Base-by-base conservation (phyloP, 1,284 basidiomycete genomes). In the Lentinula novae-zelandiae region DNA sequence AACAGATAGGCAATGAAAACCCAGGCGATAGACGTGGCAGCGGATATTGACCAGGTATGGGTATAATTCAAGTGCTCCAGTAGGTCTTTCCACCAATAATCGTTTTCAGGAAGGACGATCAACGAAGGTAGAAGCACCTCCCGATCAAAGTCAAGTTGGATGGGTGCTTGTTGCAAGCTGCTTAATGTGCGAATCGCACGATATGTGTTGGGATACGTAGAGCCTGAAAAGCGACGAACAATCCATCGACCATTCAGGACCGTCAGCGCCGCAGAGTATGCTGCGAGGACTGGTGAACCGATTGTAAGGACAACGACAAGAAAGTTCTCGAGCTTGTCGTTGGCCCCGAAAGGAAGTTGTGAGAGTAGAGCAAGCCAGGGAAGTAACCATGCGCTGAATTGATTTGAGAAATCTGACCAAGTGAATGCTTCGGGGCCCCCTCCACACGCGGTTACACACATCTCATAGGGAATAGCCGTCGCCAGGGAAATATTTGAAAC, bases 261-360 rank as follows among this genome's bases (percentile, higher is more conserved):
- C 1, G 77, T 77, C 22, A 77, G 58, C 3, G 67, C 69, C 6
- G 76, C 67, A 1, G 76, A 76, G 62, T 76, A 77, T 1, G 71
- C 73, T 2, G 75, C 77, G 3, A 77, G 66, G 1, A 70, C 69
- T 6, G 77, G 76, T 0, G 75, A 77, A 5, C 77, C 76, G 27
- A 78, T 65, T 0, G 72, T 70, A 6, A 75, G 67, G 1, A 76
- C 22, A 36, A 73, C 68, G 2, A 71, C 70, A 33, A 71, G 63
- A 15, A 76, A 65, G 59, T 76, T 74, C 36, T 75, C 72, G 15
- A 70, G 62, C 27, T 65, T 71, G 61, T 71, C 53, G 5, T 62
- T 58, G 7, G 68, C 65, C 1, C 69, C 70, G 40, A 69, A 73
- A 1, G 71, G 71, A 12, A 73, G 61, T 48, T 73, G 71, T 0